phyloP scores from a whole-genome alignment of 2,329 filamentous ascomycete genomes.

The Colletotrichum destructivum region DNA sequence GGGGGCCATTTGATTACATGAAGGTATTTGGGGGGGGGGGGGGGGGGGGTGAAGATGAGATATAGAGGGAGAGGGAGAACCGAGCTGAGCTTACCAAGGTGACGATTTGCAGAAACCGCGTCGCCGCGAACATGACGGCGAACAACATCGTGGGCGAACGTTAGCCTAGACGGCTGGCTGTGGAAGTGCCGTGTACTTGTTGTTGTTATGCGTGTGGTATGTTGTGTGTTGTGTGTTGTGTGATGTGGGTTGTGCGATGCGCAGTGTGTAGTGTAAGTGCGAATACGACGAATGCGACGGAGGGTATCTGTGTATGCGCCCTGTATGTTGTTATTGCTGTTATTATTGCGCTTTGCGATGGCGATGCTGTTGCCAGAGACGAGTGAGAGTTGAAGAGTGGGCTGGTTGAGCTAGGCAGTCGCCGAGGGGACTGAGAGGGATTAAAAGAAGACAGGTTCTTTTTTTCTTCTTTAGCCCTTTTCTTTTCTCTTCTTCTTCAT shows the following conservation, averaged over 20 bases:
- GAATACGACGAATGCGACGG: conserved; percentile 9
- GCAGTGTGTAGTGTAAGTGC: background rate
- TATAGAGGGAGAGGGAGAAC: background rate
- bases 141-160: conserved; percentile 68
- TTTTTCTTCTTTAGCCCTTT: background rate
- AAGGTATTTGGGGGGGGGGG: background rate
- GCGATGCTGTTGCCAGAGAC: background rate
- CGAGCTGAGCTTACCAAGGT: conserved; percentile 66
- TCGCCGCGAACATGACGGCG: conserved; percentile 74
- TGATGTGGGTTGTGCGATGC: too few relatives aligned
- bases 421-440: background rate
- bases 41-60: background rate
- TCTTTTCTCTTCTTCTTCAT: background rate
- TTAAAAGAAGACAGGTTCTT: background rate
- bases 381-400: background rate
- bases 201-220: background rate
- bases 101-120: conserved; percentile 74
- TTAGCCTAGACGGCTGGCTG: background rate
- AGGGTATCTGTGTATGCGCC: background rate
- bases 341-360: conserved; percentile 18
- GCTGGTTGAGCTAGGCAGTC: background rate
- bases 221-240: background rate
- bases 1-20: background rate
- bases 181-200: too few relatives aligned
- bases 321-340: too few relatives aligned